A percentile compares a stretch with the other conserved stretches of the same genome.
Evolutionary conservation across 2,329 filamentous ascomycete species (phyloP).

Genomic region (Ophiognomonia clavigignenti-juglandacearum): DNA sequence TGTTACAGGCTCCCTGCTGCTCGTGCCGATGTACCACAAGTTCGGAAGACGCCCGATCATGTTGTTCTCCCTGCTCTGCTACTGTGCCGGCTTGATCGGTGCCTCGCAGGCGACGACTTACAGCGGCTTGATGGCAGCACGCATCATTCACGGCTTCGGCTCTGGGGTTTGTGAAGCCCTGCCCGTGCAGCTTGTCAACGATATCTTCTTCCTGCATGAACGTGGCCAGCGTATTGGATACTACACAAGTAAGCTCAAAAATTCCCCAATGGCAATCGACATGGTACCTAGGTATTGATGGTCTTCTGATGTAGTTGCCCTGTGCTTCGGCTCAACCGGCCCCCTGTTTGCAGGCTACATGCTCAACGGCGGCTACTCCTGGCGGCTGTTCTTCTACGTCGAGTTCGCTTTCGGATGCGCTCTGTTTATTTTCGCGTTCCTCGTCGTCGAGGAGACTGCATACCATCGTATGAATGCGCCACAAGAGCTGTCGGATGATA

Average conservation of each 20-base stretch:
- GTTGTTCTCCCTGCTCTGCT: constrained; percentile 33
- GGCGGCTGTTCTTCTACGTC: constrained; percentile 59
- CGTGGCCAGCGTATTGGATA: constrained; percentile 51
- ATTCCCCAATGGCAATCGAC: too few species aligned
- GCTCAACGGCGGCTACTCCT: constrained; percentile 52
- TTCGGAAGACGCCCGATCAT: constrained; percentile 39
- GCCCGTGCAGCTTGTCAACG: constrained; percentile 41
- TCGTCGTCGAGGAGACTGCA: constrained; percentile 29
- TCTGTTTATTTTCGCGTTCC: constrained; percentile 26
- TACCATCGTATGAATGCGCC: constrained; percentile 22
- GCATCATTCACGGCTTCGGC: constrained; percentile 35
- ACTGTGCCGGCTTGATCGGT: constrained; percentile 35
- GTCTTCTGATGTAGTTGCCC: constrained; percentile 32
- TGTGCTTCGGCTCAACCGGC: constrained; percentile 51
- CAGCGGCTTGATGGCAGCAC: constrained; percentile 32
- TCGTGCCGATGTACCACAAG: constrained; percentile 53
- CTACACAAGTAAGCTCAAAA: constrained; percentile 48
- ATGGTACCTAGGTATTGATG: too few species aligned
- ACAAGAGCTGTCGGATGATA: constrained; percentile 3
- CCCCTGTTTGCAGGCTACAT: constrained; percentile 58
- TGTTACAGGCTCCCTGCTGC: constrained; percentile 39
- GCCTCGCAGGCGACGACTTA: constrained; percentile 31
- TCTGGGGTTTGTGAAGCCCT: constrained; percentile 39
- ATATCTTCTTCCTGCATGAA: constrained; percentile 42
- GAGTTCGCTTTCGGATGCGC: constrained; percentile 44